Percentiles rank a stretch among this genome's conserved stretches.
Evolutionary conservation across 495 filamentous ascomycete genomes (phyloP).

Genomic region (Penicillium bialowiezense): DNA sequence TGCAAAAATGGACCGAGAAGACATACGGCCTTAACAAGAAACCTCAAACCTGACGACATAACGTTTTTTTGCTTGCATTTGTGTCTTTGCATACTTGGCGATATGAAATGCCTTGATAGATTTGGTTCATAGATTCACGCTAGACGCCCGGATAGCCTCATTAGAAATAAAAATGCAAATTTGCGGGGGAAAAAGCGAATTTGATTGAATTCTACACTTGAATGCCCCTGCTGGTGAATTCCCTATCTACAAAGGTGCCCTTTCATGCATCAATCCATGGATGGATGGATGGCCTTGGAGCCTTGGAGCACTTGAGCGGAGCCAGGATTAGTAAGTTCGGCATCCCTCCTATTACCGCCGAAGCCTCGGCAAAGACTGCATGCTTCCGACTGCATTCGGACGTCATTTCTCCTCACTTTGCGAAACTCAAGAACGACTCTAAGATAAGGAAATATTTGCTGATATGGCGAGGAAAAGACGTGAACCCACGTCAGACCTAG

Average conservation of each 20-base stretch:
- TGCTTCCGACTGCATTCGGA: constrained; percentile 2
- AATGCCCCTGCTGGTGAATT: too few species aligned
- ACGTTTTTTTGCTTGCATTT: constrained; percentile 1
- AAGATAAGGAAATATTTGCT: neutral
- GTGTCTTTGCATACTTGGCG: neutral
- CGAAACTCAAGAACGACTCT: neutral
- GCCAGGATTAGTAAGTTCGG: neutral
- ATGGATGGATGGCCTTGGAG: too few species aligned
- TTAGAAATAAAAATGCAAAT: constrained; percentile 3
- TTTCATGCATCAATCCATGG: too few species aligned
- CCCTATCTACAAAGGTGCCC: too few species aligned
- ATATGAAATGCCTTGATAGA: constrained; percentile 4
- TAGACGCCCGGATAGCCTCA: neutral
- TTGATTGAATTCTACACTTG: too few species aligned
- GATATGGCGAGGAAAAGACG: constrained; percentile 22
- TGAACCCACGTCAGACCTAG: constrained; percentile 7
- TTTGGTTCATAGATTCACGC: constrained; percentile 1
- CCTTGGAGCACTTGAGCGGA: too few species aligned
- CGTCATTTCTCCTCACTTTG: neutral
- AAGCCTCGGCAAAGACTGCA: constrained; percentile 7
- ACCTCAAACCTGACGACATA: constrained; percentile 2
- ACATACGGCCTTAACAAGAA: constrained; percentile 23
- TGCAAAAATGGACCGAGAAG: constrained; percentile 41
- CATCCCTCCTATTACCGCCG: neutral
- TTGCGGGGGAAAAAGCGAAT: too few species aligned